Conservation (phyloP, 306 rosid genomes). For the Hippophae rhamnoides region DNA sequence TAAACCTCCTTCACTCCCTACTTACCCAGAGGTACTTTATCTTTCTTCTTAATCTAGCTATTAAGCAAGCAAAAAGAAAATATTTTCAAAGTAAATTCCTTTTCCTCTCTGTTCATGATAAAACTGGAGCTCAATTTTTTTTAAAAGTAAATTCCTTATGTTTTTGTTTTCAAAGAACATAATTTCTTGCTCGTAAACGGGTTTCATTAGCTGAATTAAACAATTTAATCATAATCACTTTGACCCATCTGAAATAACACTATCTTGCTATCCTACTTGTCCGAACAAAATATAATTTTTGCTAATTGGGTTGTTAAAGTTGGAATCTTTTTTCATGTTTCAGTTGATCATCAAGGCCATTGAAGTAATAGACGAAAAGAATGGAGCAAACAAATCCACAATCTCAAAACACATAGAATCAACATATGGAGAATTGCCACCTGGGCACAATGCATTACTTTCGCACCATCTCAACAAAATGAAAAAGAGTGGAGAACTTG, state of each 20-base stretch:
- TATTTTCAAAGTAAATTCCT: neutral
- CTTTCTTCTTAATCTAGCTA: constrained; percentile 1
- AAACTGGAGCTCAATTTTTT: no score
- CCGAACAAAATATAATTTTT: neutral
- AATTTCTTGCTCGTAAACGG: no score
- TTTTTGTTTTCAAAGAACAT: no score
- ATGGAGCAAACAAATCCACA: constrained; percentile 65
- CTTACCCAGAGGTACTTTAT: constrained; percentile 63
- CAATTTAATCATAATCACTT: no score
- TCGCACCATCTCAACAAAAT: constrained; percentile 52
- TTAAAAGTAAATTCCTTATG: no score
- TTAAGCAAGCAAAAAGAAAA: no score
- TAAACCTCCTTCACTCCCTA: constrained; percentile 53
- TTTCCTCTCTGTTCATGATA: neutral
- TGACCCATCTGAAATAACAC: no score
- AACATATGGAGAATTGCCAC: constrained; percentile 56
- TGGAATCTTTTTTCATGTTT: neutral
- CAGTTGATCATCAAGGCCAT: constrained; percentile 71
- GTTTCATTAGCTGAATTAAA: no score
- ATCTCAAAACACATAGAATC: constrained; percentile 72
- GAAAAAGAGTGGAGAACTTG: constrained; percentile 52
- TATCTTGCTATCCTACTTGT: no score
- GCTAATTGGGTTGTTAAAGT: neutral
- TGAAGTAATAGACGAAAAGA: constrained; percentile 38
- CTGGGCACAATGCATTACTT: constrained; percentile 47